These are phyloP conservation scores for Naganishia onofrii DNA, from an alignment of 768 basidiomycete genomes.

Conservation along the genomic window DNA sequence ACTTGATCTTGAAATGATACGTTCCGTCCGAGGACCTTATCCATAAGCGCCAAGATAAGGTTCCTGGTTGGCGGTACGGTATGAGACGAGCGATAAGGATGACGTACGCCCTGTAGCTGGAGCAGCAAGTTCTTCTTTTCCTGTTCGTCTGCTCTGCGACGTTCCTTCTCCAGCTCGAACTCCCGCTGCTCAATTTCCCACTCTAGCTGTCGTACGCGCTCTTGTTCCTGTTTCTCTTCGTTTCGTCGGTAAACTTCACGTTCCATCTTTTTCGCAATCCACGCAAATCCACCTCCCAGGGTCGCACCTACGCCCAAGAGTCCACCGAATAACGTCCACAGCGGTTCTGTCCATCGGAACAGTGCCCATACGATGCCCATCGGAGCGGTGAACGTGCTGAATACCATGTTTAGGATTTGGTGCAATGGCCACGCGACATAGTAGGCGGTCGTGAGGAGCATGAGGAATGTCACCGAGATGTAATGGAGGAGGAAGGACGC, in stretches of 20 bases:
- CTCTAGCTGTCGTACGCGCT: slow-evolving; percentile 4
- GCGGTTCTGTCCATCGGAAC: neutral
- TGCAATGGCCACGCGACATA: slow-evolving; percentile 14
- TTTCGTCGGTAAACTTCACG: neutral
- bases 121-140: slow-evolving; percentile 11
- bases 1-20: neutral
- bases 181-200: slow-evolving; percentile 6
- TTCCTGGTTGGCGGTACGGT: neutral
- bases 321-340: slow-evolving; percentile 6
- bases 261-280: slow-evolving; percentile 9
- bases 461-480: slow-evolving; percentile 17
- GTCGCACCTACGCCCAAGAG: slow-evolving; percentile 2
- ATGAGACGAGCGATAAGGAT: neutral
- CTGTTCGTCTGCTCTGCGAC: slow-evolving; percentile 12
- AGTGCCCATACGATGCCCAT: neutral
- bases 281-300: slow-evolving; percentile 6
- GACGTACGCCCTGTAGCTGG: neutral
- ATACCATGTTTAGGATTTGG: slow-evolving; percentile 2
- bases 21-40: neutral
- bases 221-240: neutral
- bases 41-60: neutral
- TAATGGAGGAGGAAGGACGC: slow-evolving; percentile 12
- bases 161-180: slow-evolving; percentile 13
- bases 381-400: slow-evolving; percentile 1
- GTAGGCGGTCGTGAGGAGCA: slow-evolving; percentile 23